phyloP scores from a whole-genome alignment of 1,284 basidiomycete genomes.

The Vanrija sp. region DNA sequence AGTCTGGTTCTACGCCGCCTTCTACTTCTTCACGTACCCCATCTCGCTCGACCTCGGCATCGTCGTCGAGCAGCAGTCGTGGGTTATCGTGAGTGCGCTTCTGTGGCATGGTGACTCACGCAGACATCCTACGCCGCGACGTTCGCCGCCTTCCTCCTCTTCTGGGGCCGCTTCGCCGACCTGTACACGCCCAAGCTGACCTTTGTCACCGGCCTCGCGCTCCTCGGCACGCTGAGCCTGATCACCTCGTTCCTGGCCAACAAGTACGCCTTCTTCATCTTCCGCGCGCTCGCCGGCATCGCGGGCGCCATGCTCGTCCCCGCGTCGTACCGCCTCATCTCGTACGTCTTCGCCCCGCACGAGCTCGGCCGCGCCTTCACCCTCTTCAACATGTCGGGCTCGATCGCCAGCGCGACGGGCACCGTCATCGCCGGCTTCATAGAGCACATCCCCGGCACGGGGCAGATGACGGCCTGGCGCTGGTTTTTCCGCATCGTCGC shows the following conservation, averaged over 20 bases:
- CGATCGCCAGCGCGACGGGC: slow-evolving; percentile 27
- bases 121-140: slow-evolving; percentile 28
- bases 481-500: slow-evolving; percentile 47
- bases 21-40: slow-evolving; percentile 20
- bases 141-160: slow-evolving; percentile 31
- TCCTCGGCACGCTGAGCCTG: slow-evolving; percentile 30
- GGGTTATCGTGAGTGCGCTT: slow-evolving; percentile 21
- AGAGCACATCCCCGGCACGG: slow-evolving; percentile 32
- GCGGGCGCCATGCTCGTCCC: slow-evolving; percentile 33
- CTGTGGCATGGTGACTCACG: not conserved
- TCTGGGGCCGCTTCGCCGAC: slow-evolving; percentile 35
- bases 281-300: slow-evolving; percentile 36
- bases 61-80: slow-evolving; percentile 22
- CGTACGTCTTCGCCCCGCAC: slow-evolving; percentile 19
- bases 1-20: slow-evolving; percentile 11
- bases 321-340: slow-evolving; percentile 34
- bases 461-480: slow-evolving; percentile 37
- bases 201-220: slow-evolving; percentile 26
- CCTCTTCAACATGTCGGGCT: slow-evolving; percentile 35
- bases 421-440: slow-evolving; percentile 32
- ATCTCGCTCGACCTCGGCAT: slow-evolving; percentile 25
- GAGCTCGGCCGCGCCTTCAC: slow-evolving; percentile 29
- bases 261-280: slow-evolving; percentile 35
- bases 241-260: slow-evolving; percentile 37
- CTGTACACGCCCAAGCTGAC: slow-evolving; percentile 30